These are phyloP conservation scores for Alternaria novae-zelandiae DNA, from an alignment of 2,329 filamentous ascomycete genomes.

Conservation along the genomic window DNA sequence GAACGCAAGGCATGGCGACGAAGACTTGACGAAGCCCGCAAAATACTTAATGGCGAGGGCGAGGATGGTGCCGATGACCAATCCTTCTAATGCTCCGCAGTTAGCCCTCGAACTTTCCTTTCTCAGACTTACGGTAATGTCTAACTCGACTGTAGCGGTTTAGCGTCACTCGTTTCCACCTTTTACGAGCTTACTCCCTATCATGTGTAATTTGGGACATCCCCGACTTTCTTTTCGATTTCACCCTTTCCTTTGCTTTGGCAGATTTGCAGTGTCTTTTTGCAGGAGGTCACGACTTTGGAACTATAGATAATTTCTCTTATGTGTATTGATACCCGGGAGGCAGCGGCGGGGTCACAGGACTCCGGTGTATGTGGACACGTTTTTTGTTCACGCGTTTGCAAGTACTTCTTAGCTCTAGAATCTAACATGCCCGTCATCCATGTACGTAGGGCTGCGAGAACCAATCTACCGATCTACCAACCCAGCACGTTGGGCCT, in stretches of 20 bases:
- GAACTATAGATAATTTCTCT: slow-evolving; percentile 17
- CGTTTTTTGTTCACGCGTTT: slow-evolving; percentile 1
- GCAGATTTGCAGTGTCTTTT: slow-evolving; percentile 4
- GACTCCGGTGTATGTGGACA: slow-evolving; percentile 26
- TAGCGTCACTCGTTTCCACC: slow-evolving; percentile 24
- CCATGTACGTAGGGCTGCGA: slow-evolving; percentile 3
- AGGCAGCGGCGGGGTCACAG: slow-evolving; percentile 23
- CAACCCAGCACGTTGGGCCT: slow-evolving; percentile 5
- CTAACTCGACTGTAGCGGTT: slow-evolving; percentile 33
- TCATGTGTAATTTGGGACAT: slow-evolving; percentile 13
- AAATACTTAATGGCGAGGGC: slow-evolving; percentile 71
- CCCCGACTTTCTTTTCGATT: not conserved
- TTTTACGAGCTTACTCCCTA: slow-evolving; percentile 3
- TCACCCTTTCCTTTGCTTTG: not conserved
- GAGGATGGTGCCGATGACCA: slow-evolving; percentile 43
- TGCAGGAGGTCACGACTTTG: slow-evolving; percentile 14
- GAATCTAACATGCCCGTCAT: slow-evolving; percentile 2
- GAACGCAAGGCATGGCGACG: slow-evolving; percentile 71
- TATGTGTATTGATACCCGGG: slow-evolving; percentile 43
- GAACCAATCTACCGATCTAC: not conserved
- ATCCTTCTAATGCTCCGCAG: slow-evolving; percentile 23
- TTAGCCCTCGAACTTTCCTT: slow-evolving; percentile 5
- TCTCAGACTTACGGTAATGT: slow-evolving; percentile 34
- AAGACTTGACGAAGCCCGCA: slow-evolving; percentile 75
- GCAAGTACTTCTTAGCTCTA: slow-evolving; percentile 11